phyloP scores from a whole-genome alignment of 345 rosid species.

The Litchi chinensis region DNA sequence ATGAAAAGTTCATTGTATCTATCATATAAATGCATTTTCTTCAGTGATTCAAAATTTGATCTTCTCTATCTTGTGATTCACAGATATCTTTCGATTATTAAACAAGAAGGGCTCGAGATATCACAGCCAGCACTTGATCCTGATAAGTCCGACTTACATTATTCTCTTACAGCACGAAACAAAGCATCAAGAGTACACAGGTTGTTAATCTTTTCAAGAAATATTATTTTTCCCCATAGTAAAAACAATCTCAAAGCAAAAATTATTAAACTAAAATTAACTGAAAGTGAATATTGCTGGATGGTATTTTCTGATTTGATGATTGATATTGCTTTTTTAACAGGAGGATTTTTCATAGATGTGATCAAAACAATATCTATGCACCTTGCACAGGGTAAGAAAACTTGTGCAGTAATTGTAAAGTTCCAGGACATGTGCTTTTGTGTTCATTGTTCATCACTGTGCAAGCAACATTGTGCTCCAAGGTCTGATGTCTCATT shows the following conservation, averaged over 20 bases:
- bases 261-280: not conserved
- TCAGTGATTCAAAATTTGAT: not conserved
- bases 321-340: slow-evolving; percentile 6
- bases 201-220: slow-evolving; percentile 28
- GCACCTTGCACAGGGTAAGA: slow-evolving; percentile 67
- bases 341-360: slow-evolving; percentile 48
- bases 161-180: slow-evolving; percentile 56
- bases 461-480: not conserved
- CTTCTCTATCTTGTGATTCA: slow-evolving; percentile 11
- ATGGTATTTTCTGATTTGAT: not conserved
- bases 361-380: slow-evolving; percentile 44
- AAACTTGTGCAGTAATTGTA: not conserved
- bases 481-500: not conserved
- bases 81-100: slow-evolving; percentile 70
- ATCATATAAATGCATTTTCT: not conserved
- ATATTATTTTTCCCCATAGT: not conserved
- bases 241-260: not conserved
- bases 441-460: not conserved
- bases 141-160: slow-evolving; percentile 53
- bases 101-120: slow-evolving; percentile 78
- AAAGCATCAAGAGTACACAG: slow-evolving; percentile 60
- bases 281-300: not conserved
- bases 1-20: not conserved
- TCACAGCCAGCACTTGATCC: slow-evolving; percentile 88
- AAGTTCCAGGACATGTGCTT: not conserved